A percentile compares a stretch with the other conserved stretches of the same genome.
phyloP scores from a whole-genome alignment of 31 red algal genomes.

The Odonthalia washingtoniensis region DNA sequence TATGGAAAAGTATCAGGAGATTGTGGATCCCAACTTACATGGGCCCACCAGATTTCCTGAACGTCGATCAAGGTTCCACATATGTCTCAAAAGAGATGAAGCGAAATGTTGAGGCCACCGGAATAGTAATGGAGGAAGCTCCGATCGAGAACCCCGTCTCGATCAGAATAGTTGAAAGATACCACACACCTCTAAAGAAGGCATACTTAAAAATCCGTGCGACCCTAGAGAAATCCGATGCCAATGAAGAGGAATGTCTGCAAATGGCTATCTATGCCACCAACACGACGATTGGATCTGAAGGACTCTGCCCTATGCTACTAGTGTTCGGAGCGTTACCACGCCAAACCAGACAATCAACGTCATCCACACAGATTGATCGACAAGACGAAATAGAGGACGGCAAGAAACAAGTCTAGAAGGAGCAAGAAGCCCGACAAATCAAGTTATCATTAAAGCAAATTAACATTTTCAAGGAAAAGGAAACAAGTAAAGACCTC shows the following conservation, averaged over 20 bases:
- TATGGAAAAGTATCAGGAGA: constrained; percentile 31
- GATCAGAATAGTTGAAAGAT: constrained; percentile 41
- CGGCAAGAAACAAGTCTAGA: constrained; percentile 32
- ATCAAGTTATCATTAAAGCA: constrained; percentile 27
- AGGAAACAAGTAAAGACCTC: not conserved
- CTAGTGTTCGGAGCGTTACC: constrained; percentile 45
- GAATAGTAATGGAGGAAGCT: constrained; percentile 1
- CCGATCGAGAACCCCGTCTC: constrained; percentile 25
- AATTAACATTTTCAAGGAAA: not conserved
- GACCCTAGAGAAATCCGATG: constrained; percentile 5
- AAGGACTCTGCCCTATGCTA: constrained; percentile 33
- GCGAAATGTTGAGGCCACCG: not conserved
- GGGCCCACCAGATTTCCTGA: no score
- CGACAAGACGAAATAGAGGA: constrained; percentile 6
- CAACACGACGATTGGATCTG: constrained; percentile 24
- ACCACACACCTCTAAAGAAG: constrained; percentile 14
- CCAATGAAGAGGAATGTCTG: constrained; percentile 12
- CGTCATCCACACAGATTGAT: constrained; percentile 18
- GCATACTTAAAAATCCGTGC: constrained; percentile 21
- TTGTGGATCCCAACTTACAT: no score
- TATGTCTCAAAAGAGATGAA: no score
- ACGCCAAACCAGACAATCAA: not conserved
- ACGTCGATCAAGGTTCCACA: no score
- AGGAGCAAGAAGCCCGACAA: constrained; percentile 17
- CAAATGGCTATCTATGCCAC: constrained; percentile 28